Percentiles rank a stretch among this genome's conserved stretches.
These are phyloP conservation scores for Coniochaeta sp. DNA, from an alignment of 2,329 filamentous ascomycete species.

Conservation along the genomic window DNA sequence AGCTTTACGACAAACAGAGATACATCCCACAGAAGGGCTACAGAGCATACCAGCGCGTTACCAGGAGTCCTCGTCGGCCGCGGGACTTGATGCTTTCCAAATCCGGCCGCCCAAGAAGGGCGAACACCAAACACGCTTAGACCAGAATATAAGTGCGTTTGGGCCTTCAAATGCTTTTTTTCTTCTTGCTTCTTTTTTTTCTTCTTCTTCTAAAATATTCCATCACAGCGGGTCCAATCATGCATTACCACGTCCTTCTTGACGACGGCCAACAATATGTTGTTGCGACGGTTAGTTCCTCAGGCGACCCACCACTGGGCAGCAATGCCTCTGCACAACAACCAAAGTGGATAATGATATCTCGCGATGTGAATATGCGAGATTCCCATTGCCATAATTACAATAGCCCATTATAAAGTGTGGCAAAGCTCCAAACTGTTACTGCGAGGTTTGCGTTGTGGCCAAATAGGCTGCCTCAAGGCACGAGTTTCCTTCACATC, in stretches of 20 bases:
- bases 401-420: neutral
- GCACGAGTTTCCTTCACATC: neutral
- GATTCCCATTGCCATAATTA: neutral
- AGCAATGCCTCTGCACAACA: neutral
- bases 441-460: too few relatives aligned
- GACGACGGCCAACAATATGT: neutral
- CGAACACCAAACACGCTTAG: neutral
- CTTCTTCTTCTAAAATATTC: too few relatives aligned
- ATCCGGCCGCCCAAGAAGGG: neutral
- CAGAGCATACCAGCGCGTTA: neutral
- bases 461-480: neutral
- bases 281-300: neutral
- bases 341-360: neutral
- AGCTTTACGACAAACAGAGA: neutral
- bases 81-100: neutral
- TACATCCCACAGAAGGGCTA: neutral
- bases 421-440: neutral
- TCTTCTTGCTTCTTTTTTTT: neutral
- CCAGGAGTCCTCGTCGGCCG: neutral
- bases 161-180: neutral
- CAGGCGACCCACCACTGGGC: neutral
- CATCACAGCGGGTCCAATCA: neutral
- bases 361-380: neutral
- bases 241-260: neutral
- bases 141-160: neutral